Base-by-base conservation (phyloP, 2,329 filamentous ascomycete species). In the Clonostachys rosea region DNA sequence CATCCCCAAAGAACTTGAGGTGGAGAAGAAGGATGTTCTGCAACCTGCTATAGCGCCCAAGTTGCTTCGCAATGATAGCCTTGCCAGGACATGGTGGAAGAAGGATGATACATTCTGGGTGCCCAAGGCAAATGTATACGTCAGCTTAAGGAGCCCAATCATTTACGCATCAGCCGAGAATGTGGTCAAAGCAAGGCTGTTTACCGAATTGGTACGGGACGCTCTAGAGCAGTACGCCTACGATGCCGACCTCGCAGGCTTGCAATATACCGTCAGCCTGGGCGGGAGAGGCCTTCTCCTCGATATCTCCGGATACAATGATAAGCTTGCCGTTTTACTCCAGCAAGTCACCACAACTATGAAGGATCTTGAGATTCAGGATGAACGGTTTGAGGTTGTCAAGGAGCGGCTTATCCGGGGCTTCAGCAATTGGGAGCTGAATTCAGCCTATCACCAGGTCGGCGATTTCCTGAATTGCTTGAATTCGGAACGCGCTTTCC, bases 71-170 rank as follows among this genome's bases (percentile, higher is more conserved):
- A 91, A 95, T 57, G 92, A 96, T 55, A 76, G 84, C 6, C 72
- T 83, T 34, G 84, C 89, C 1, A 84, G 91, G 33, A 86, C 89
- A 4, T 99, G 94, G 94, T 96, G 85, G 75, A 99, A 99, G 74
- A 97, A 97, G 69, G 94, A 99, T 59, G 94, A 99, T 57, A 91
- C 86, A 1, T 99, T 97, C 67, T 97, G 92, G 91, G 94, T 97
- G 10, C 94, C 94, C 9, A 96, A 95, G 65, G 94, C 89, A 5
- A 94, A 91, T 49, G 73, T 97, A 16, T 81, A 91, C 54, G 81
- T 96, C 53, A 89, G 85, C 55, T 76, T 95, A 54, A 82, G 85
- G 56, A 95, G 86, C 49, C 87, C 91, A 0, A 68, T 95, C 42
- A 83, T 88, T n/a, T 84, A 83, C 62, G 79, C 88, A 2, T 91